Conservation (phyloP, 352 stramenopile genomes). For the Thraustochytrium sp. region DNA sequence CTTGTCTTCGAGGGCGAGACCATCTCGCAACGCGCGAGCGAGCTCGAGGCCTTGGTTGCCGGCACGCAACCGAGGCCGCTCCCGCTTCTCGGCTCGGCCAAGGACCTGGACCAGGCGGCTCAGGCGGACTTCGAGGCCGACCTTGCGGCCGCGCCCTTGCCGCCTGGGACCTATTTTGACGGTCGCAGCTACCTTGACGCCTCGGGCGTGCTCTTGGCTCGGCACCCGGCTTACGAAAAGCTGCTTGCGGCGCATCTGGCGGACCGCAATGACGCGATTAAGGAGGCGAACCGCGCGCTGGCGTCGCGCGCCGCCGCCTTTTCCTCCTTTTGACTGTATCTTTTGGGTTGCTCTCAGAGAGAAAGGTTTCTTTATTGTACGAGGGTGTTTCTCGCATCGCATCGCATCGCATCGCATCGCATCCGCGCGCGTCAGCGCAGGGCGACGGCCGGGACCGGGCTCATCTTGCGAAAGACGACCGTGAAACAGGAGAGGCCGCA, state of each 20-base stretch:
- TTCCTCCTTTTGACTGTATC: neutral
- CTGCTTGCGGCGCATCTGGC: neutral
- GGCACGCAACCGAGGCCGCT: neutral
- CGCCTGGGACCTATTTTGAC: constrained; percentile 6
- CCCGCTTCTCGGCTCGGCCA: neutral
- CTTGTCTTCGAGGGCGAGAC: neutral
- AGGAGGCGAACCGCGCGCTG: neutral
- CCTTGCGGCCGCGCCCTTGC: neutral
- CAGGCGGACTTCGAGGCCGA: neutral
- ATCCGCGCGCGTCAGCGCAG: neutral
- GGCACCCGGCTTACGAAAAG: neutral
- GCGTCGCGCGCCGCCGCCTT: neutral
- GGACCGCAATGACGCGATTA: neutral
- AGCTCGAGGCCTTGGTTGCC: neutral
- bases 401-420: neutral
- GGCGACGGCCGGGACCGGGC: neutral
- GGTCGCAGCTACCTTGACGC: neutral
- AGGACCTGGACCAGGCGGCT: neutral
- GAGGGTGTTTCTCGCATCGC: neutral
- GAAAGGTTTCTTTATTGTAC: neutral
- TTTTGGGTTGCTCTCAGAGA: neutral
- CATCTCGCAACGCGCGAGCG: neutral
- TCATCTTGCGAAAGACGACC: neutral
- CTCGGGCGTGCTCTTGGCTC: neutral
- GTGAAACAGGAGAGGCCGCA: neutral